A percentile compares a stretch with the other conserved stretches of the same genome.
Conservation (phyloP, 495 filamentous ascomycete species). For the Aspergillus biplanus region DNA sequence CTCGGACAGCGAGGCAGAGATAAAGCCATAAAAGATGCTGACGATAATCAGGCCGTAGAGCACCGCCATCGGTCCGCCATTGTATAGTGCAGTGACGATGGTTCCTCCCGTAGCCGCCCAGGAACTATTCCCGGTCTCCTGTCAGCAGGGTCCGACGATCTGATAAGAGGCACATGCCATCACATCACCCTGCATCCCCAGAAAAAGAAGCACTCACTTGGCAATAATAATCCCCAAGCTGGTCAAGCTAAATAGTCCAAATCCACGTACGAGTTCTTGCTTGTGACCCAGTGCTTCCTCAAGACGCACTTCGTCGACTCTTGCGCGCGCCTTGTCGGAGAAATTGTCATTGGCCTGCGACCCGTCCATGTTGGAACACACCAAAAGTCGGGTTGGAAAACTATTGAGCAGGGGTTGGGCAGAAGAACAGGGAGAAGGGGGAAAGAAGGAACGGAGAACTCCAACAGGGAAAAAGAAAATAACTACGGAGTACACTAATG, state of each 20-base stretch:
- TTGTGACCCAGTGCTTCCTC: slow-evolving; percentile 19
- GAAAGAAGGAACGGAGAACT: background rate
- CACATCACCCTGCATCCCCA: background rate
- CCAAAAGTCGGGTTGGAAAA: background rate
- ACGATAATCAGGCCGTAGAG: slow-evolving; percentile 17
- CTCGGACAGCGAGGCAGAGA: slow-evolving; percentile 30
- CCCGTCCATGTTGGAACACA: slow-evolving; percentile 5
- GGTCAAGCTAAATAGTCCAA: slow-evolving; percentile 18
- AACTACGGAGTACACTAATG: no score
- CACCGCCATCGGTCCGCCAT: slow-evolving; percentile 13
- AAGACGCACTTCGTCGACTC: slow-evolving; percentile 12
- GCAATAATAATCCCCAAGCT: slow-evolving; percentile 19
- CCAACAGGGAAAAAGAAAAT: no score
- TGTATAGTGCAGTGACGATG: slow-evolving; percentile 21
- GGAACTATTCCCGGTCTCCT: slow-evolving; percentile 5
- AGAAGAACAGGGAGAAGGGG: background rate
- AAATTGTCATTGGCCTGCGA: background rate
- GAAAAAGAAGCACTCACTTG: slow-evolving; percentile 15
- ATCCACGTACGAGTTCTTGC: slow-evolving; percentile 22
- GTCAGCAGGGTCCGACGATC: background rate
- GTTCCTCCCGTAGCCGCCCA: slow-evolving; percentile 21
- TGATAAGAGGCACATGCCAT: background rate
- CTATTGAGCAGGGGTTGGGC: background rate
- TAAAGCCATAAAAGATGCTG: slow-evolving; percentile 25
- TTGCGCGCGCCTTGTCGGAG: background rate